Evolutionary conservation across 768 basidiomycete species (phyloP), one percentile per base, ranked within the genome.

Genomic region (Dictyophora rubrovolvata): DNA sequence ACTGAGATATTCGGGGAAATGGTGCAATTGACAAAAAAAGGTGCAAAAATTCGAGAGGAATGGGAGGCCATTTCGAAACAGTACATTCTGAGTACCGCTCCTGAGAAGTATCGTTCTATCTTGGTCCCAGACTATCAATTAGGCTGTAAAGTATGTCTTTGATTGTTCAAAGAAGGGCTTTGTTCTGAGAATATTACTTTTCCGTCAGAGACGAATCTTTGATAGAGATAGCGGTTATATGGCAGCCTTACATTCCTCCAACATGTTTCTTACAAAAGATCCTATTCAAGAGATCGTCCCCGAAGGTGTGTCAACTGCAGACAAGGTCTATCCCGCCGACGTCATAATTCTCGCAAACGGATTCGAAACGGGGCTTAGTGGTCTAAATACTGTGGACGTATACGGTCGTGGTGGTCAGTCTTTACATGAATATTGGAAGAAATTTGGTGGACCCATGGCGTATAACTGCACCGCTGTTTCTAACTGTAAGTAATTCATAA

Each of bases 341-440:
- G 63, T 65, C 4, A 56, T 67, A 35, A 60, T 64, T 0, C 62
- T 67, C 14, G 66, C 65, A 0, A 67, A 63, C 6, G 63, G 58
- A 21, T 56, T 53, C 14, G 52, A 55, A 8, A 42, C 42, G 4
- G 42, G 42, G 11, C n/a, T 42, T 12, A 9, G 42, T n/a, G 42
- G 42, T 42, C n/a, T 7, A 23, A 54, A 48, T 14, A 33, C n/a
- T 36, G 21, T 56, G 7, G 61, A 60, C 48, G 18, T 67, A 14
- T 34, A 48, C 54, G 65, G 66, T 47, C 55, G 56, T 51, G 54
- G 61, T 17, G 22, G 47, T 48, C 60, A 57, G 7, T 53, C 48
- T 18, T 53, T 68, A 3, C 52, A 63, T n/a, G 54, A 65, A 9
- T 58, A 56, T 14, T 59, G 65, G 59, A 55, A 56, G 36, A 23